phyloP scores from a whole-genome alignment of 495 filamentous ascomycete species.

The Sphaerosporella brunnea region DNA sequence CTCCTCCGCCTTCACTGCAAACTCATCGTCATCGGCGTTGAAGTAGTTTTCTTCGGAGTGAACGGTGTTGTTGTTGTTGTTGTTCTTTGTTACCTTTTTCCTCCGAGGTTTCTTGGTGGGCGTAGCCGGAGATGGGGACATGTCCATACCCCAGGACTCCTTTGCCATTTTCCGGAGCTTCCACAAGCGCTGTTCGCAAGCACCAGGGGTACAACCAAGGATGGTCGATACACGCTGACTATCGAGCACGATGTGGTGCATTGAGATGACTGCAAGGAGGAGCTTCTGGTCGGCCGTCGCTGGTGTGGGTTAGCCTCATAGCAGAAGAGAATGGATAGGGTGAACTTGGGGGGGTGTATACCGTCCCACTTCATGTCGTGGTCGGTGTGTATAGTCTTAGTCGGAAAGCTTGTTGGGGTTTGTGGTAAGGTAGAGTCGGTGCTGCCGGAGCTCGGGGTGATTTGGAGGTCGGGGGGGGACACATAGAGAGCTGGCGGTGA shows the following conservation, averaged over 20 bases:
- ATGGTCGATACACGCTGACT: slow-evolving; percentile 19
- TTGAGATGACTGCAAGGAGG: slow-evolving; percentile 23
- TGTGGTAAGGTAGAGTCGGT: too few species aligned
- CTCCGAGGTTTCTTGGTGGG: background rate
- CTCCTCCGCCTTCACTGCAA: background rate
- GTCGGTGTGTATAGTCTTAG: too few species aligned
- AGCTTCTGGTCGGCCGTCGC: slow-evolving; percentile 23
- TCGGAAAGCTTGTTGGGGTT: too few species aligned
- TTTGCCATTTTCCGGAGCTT: slow-evolving; percentile 24
- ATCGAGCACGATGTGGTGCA: slow-evolving; percentile 20
- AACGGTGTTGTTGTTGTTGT: too few species aligned
- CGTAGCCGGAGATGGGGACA: background rate
- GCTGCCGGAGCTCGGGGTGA: too few species aligned
- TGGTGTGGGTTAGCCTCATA: slow-evolving; percentile 1
- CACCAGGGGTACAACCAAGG: slow-evolving; percentile 24
- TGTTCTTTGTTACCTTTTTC: too few species aligned
- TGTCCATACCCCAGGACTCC: too few species aligned
- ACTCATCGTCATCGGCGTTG: too few species aligned
- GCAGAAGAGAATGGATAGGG: background rate
- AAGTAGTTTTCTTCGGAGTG: too few species aligned
- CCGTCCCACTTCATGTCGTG: background rate
- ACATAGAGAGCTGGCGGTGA: too few species aligned
- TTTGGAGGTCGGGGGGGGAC: too few species aligned
- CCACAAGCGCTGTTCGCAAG: slow-evolving; percentile 24
- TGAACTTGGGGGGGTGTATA: background rate